Conservation (phyloP, 2,329 filamentous ascomycete genomes). For the Sporothrix curviconia region DNA sequence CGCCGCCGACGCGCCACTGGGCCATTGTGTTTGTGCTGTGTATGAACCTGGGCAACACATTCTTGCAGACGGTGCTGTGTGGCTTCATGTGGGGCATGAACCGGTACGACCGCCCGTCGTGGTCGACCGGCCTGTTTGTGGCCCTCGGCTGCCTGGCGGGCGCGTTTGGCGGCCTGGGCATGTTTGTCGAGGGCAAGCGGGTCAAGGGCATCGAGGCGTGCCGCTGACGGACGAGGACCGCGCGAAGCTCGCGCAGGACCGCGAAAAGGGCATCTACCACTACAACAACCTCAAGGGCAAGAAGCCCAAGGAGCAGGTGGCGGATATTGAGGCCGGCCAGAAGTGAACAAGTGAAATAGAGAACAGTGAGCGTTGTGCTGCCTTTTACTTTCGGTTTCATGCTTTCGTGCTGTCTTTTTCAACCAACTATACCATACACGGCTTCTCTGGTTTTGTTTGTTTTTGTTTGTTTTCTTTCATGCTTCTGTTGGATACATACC, state of each 20-base stretch:
- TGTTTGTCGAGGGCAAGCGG: constrained; percentile 63
- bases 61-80: constrained; percentile 66
- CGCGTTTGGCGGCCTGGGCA: constrained; percentile 60
- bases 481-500: too few relatives aligned
- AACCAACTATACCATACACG: not conserved
- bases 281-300: constrained; percentile 52
- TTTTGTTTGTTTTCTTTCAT: not conserved
- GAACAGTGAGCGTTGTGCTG: not conserved
- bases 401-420: not conserved
- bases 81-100: constrained; percentile 81
- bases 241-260: constrained; percentile 44
- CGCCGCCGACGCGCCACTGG: constrained; percentile 61
- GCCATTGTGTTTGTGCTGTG: constrained; percentile 75
- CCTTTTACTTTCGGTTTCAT: not conserved
- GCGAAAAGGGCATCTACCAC: constrained; percentile 50
- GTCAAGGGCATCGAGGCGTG: constrained; percentile 66
- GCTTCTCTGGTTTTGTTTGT: not conserved
- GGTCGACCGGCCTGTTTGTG: constrained; percentile 75
- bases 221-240: constrained; percentile 52
- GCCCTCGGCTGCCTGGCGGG: constrained; percentile 65
- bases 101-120: constrained; percentile 65
- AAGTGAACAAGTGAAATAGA: too few relatives aligned
- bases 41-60: constrained; percentile 72
- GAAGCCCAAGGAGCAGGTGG: constrained; percentile 38
- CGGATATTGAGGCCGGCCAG: constrained; percentile 22